phyloP scores from a whole-genome alignment of 2,329 filamentous ascomycete genomes.

The Trichoderma breve region DNA sequence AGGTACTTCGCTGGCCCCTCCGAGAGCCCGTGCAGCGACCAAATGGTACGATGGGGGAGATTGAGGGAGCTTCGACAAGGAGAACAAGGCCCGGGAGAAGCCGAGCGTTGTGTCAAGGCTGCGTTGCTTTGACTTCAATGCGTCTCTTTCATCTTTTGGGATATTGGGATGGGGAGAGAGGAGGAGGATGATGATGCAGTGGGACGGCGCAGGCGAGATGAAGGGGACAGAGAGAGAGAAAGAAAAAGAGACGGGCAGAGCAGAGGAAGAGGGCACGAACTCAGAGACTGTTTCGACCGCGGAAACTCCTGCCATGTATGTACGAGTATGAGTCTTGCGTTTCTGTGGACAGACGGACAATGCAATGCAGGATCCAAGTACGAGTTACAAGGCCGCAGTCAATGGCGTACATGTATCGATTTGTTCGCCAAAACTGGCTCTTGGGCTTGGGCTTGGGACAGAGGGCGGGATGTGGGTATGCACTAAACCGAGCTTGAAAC shows the following conservation, averaged over 20 bases:
- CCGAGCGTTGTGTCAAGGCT: not conserved
- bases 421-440: not conserved
- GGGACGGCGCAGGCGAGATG: constrained; percentile 15
- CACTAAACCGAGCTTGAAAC: constrained; percentile 17
- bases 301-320: not conserved
- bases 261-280: not conserved
- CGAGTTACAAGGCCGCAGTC: not conserved
- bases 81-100: not conserved
- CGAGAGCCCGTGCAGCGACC: constrained; percentile 13
- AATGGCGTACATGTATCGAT: not conserved
- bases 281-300: not conserved
- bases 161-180: not conserved
- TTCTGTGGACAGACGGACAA: constrained; percentile 2
- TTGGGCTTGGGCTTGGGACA: not conserved
- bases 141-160: not conserved
- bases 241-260: not conserved
- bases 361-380: not conserved
- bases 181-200: not conserved
- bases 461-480: constrained; percentile 8
- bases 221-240: not conserved
- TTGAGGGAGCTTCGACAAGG: constrained; percentile 1
- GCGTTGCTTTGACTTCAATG: not conserved
- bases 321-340: not conserved
- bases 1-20: not conserved
- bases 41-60: constrained; percentile 14